Conservation (phyloP, 805 yeast genomes). For the Saccharomyces jurei region DNA sequence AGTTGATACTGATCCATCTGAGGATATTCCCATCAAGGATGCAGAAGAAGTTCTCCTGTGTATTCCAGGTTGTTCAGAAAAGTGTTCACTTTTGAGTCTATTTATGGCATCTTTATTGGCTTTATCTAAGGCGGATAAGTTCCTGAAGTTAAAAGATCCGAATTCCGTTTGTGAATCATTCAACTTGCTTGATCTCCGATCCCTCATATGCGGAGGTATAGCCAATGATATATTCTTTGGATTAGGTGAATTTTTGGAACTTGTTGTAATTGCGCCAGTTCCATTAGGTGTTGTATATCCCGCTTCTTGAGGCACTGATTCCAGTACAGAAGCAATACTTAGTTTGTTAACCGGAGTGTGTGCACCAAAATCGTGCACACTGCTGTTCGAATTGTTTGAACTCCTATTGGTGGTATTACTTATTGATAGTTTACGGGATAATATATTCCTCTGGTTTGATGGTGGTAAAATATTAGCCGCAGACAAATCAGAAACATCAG, state of each 20-base stretch:
- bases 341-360: slow-evolving; percentile 20
- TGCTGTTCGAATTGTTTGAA: slow-evolving; percentile 3
- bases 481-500: slow-evolving; percentile 15
- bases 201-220: slow-evolving; percentile 51
- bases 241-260: slow-evolving; percentile 30
- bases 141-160: slow-evolving; percentile 88
- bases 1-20: slow-evolving; percentile 18
- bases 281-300: not conserved
- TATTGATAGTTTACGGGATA: slow-evolving; percentile 6
- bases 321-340: slow-evolving; percentile 25
- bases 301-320: slow-evolving; percentile 18
- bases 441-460: not conserved
- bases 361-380: not conserved
- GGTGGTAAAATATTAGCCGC: slow-evolving; percentile 1
- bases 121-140: slow-evolving; percentile 80
- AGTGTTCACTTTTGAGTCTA: slow-evolving; percentile 74
- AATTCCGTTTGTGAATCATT: slow-evolving; percentile 69
- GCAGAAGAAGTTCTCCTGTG: slow-evolving; percentile 30
- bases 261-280: slow-evolving; percentile 11
- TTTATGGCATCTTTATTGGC: slow-evolving; percentile 91
- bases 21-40: slow-evolving; percentile 33
- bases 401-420: slow-evolving; percentile 11
- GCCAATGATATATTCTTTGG: slow-evolving; percentile 38
- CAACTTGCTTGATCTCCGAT: slow-evolving; percentile 63
- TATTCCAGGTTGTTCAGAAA: slow-evolving; percentile 28